A percentile compares a stretch with the other conserved stretches of the same genome.
phyloP scores from a whole-genome alignment of 129 eudicot species.

The Deinandra increscens region DNA sequence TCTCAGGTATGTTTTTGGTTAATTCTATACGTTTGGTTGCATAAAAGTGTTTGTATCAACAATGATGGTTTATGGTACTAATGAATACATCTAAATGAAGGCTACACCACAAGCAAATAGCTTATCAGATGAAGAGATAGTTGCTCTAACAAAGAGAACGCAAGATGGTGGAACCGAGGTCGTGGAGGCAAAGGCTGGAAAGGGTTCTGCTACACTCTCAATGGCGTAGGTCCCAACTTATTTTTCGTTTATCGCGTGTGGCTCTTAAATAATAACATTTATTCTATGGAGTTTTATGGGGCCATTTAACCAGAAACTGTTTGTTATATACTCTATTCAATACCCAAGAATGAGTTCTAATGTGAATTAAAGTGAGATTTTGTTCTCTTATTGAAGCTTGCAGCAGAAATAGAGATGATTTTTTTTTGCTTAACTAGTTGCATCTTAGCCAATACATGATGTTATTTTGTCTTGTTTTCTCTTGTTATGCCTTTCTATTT shows the following conservation, averaged over 20 bases:
- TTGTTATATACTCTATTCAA: not conserved
- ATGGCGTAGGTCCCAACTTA: constrained; percentile 70
- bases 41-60: not conserved
- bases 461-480: not conserved
- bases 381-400: not conserved
- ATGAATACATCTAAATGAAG: constrained; percentile 29
- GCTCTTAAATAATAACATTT: not conserved
- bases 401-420: not conserved
- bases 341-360: not conserved
- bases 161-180: constrained; percentile 98
- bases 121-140: constrained; percentile 54
- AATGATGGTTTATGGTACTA: constrained; percentile 4
- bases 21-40: constrained; percentile 2
- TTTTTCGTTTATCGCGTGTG: not conserved
- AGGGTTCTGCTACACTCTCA: constrained; percentile 94
- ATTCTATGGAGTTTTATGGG: not conserved
- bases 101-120: constrained; percentile 74
- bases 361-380: not conserved
- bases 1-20: constrained; percentile 56
- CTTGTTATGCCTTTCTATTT: not conserved
- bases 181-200: constrained; percentile 96
- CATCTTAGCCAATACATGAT: not conserved
- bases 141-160: constrained; percentile 75
- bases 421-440: not conserved
- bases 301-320: not conserved